Evolutionary conservation across 257 asterid species (phyloP), one percentile per base, ranked within the genome.

Genomic region (Solanum pinnatisectum): DNA sequence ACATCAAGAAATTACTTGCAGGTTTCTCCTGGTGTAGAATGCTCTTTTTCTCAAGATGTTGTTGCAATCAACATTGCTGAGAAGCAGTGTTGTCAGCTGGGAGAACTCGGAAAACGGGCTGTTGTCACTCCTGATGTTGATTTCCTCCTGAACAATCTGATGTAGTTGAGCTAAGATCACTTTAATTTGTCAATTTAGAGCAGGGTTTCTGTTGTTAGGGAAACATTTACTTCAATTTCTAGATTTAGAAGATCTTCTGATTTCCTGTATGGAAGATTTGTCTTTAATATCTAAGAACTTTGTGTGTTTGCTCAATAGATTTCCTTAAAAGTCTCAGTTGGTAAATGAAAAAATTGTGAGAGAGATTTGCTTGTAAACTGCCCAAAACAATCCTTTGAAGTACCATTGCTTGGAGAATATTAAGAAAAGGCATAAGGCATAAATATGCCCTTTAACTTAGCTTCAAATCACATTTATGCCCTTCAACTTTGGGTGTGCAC

Each of bases 71-170:
- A 96, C 84, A 85, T 91, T 4, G 52, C 16, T 15, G 86, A 88
- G 3, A 86, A 86, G 87, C 89, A 87, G 20, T 96, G 92, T 77
- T 91, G 92, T 63, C 86, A 87, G 3, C 67, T 95, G 14, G 98
- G 98, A 65, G 91, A 88, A 60, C 81, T 90, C 85, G 36, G 40
- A 76, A 89, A 88, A 87, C 87, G 87, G 39, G 98, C 93, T 42
- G 87, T 93, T 18, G 91, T 95, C 27, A 90, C 89, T 65, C 97
- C 98, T 8, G 94, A 96, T 63, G 37, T 93, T 8, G 97, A 93
- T 88, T 86, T 84, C 5, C 81, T 94, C 39, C 22, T 93, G 85
- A 85, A 86, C 56, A 70, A 60, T 16, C 46, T 88, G 91, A 46
- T 27, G 6, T 30, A 82, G 86, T 32, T 49, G 70, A 32, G 70